Base-by-base conservation (phyloP, 2,329 filamentous ascomycete species). In the Tolypocladium amazonense region DNA sequence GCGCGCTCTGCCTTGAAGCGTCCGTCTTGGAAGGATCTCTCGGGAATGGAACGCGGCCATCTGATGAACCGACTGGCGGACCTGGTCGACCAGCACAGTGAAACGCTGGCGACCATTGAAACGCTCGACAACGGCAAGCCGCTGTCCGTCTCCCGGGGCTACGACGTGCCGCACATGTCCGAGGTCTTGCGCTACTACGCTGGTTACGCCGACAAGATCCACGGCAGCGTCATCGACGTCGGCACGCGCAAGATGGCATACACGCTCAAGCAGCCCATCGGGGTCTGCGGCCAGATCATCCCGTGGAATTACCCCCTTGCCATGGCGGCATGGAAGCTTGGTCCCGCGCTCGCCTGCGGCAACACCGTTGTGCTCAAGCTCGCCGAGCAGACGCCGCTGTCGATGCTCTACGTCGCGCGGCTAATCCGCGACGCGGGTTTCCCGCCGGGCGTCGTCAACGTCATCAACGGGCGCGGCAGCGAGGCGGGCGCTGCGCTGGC, bases 51-150 rank as follows among this genome's bases (percentile, higher is more conserved):
- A 38, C 84, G 90, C 38, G 89, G 88, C 47, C 79, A 79, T 37
- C 72, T 93, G 58, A 81, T 94, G 78, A 80, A 80, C 70, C 89
- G 86, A 69, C 81, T 94, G 15, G 86, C 88, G 15, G 82, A 88
- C 57, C 76, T 94, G 35, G 77, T 92, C 25, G 86, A 89, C 63
- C 71, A 85, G 68, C 79, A 93, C 69, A 79, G 77, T 37, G 76
- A 78, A 41, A 59, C 66, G 0, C 68, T 81, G 7, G 77, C 77
- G 9, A 79, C 78, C 1, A 71, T 81, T 6, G 90, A 95, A 73
- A 89, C 90, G 0, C 93, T 88, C 88, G 90, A 94, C 69, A 92
- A 92, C 66, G 90, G 88, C 70, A 73, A 73, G 59, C 85, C 88
- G 1, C 90, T 88, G 71, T 72, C 74, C 1, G 84, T 86, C 18